These are phyloP conservation scores for Penicillium lagena DNA, from an alignment of 495 filamentous ascomycete species.

Conservation along the genomic window DNA sequence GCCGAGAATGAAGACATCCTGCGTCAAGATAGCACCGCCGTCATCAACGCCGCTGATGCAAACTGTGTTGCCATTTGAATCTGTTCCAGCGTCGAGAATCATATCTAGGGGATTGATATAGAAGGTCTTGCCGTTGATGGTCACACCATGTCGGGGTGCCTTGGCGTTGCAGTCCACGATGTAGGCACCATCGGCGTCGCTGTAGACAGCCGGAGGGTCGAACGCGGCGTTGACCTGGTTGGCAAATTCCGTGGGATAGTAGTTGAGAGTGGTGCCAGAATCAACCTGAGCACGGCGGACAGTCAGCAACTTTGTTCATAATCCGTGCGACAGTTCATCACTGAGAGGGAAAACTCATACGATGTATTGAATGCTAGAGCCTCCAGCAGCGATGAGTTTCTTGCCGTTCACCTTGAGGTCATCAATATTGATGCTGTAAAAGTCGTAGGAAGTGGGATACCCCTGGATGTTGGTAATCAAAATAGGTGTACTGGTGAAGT, in stretches of 20 bases:
- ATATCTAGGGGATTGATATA: slow-evolving; percentile 50
- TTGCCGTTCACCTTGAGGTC: slow-evolving; percentile 25
- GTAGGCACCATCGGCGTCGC: slow-evolving; percentile 38
- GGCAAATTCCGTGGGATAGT: slow-evolving; percentile 36
- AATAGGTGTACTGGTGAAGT: slow-evolving; percentile 35
- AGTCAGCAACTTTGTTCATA: too few species aligned
- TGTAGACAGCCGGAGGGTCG: slow-evolving; percentile 44
- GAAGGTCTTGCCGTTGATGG: slow-evolving; percentile 42
- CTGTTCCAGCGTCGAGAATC: slow-evolving; percentile 34
- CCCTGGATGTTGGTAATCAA: slow-evolving; percentile 12
- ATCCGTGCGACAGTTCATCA: too few species aligned
- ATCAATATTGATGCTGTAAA: slow-evolving; percentile 38
- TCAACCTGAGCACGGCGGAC: slow-evolving; percentile 20
- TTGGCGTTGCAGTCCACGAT: slow-evolving; percentile 49
- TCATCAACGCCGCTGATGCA: slow-evolving; percentile 44
- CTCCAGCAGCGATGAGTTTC: slow-evolving; percentile 9
- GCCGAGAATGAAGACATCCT: slow-evolving; percentile 44
- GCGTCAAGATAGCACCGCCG: slow-evolving; percentile 25
- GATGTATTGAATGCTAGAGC: slow-evolving; percentile 15
- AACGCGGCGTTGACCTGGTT: slow-evolving; percentile 46
- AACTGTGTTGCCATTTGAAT: slow-evolving; percentile 20
- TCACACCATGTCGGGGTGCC: slow-evolving; percentile 45
- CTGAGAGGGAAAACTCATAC: slow-evolving; percentile 11
- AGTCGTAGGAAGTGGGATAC: slow-evolving; percentile 20
- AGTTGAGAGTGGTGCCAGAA: slow-evolving; percentile 35